Evolutionary conservation across 129 eudicot species (phyloP).

Genomic region (Chrysanthemum seticuspe): DNA sequence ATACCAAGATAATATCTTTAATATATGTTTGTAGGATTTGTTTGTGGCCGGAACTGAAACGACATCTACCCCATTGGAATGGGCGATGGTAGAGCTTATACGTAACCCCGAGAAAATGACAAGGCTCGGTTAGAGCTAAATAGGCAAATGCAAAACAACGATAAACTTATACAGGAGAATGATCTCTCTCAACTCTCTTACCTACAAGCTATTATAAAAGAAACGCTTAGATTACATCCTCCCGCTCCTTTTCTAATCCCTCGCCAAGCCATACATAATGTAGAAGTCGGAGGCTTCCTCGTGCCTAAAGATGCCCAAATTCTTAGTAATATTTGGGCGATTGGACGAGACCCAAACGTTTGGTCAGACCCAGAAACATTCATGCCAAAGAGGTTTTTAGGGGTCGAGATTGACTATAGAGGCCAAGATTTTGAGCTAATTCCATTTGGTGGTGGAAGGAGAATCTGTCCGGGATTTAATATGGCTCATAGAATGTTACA

Average conservation of each 20-base stretch:
- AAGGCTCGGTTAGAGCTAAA: background rate
- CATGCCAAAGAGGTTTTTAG: slow-evolving; percentile 8
- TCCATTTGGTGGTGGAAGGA: slow-evolving; percentile 5
- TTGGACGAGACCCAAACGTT: background rate
- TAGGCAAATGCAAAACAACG: background rate
- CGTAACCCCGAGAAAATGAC: slow-evolving; percentile 2
- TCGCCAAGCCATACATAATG: background rate
- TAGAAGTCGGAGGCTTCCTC: background rate
- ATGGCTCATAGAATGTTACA: background rate
- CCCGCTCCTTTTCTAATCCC: slow-evolving; percentile 1
- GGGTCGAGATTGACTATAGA: background rate
- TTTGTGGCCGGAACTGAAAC: slow-evolving; percentile 11
- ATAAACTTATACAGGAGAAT: background rate
- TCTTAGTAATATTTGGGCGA: background rate
- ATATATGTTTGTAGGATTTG: background rate
- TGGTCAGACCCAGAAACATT: slow-evolving; percentile 7
- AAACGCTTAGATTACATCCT: background rate
- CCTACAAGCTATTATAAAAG: background rate
- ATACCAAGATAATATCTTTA: background rate
- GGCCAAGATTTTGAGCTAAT: slow-evolving; percentile 11
- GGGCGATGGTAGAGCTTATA: slow-evolving; percentile 3
- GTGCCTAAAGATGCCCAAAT: slow-evolving; percentile 12
- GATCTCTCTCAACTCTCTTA: background rate
- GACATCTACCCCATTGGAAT: slow-evolving; percentile 7
- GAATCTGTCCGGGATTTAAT: background rate